Conservation (phyloP, 2,329 filamentous ascomycete species). For the Teratosphaeriaceae sp. region DNA sequence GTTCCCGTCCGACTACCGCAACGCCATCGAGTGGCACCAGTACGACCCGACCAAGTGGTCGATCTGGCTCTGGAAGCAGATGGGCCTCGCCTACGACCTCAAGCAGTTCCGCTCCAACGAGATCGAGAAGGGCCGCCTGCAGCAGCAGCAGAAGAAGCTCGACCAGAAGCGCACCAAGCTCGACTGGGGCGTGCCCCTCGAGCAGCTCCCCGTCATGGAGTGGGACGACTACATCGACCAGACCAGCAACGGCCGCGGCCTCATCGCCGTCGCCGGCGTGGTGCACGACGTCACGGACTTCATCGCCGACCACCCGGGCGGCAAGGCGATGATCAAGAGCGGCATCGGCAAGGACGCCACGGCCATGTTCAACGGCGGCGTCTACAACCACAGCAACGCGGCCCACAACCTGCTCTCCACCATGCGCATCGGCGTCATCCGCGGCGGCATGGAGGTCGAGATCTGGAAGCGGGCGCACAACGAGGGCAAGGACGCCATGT, state of each 20-base stretch:
- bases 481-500: conserved; percentile 73
- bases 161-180: conserved; percentile 76
- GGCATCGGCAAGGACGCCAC: conserved; percentile 83
- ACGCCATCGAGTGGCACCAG: conserved; percentile 85
- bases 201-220: conserved; percentile 76
- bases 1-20: conserved; percentile 89
- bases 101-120: conserved; percentile 90
- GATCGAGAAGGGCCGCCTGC: conserved; percentile 84
- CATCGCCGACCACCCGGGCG: conserved; percentile 85
- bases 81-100: conserved; percentile 77
- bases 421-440: conserved; percentile 81
- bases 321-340: conserved; percentile 76
- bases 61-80: conserved; percentile 77
- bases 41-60: conserved; percentile 90
- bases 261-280: conserved; percentile 73
- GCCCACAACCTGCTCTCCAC: conserved; percentile 84
- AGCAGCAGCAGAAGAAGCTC: conserved; percentile 88
- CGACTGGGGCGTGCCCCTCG: conserved; percentile 80
- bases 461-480: conserved; percentile 85
- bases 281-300: conserved; percentile 80
- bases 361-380: conserved; percentile 85
- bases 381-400: conserved; percentile 84
- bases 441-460: conserved; percentile 81
- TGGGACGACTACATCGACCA: conserved; percentile 82
- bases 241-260: conserved; percentile 68